Conservation (phyloP, 345 rosid genomes). For the Citrus medica region DNA sequence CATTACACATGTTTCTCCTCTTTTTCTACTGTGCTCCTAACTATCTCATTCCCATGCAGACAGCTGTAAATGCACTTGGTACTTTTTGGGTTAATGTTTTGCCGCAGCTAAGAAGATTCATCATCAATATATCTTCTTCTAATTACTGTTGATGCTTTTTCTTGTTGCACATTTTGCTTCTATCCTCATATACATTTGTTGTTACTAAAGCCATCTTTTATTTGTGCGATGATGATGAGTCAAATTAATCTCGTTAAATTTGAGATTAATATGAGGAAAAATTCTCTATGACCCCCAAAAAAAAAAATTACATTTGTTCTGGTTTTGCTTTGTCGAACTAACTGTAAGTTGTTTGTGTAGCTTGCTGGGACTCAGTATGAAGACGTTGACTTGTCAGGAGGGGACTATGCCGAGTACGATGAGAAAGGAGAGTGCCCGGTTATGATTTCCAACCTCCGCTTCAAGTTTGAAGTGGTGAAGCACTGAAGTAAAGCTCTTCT, state of each 20-base stretch:
- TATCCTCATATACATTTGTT: not conserved
- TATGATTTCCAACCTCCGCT: slow-evolving; percentile 74
- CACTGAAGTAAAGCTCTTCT: slow-evolving; percentile 35
- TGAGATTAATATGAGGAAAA: too few relatives aligned
- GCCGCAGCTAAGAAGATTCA: not conserved
- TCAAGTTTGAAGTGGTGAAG: slow-evolving; percentile 67
- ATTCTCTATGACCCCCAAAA: too few relatives aligned
- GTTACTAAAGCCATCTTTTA: not conserved
- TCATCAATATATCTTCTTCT: not conserved
- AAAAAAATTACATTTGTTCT: not conserved
- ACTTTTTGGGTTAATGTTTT: not conserved
- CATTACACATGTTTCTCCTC: not conserved
- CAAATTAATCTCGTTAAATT: too few relatives aligned
- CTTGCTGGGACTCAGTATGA: slow-evolving; percentile 62
- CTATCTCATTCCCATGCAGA: not conserved
- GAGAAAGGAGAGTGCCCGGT: slow-evolving; percentile 86
- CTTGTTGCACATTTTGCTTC: not conserved
- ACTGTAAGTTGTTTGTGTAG: slow-evolving; percentile 27
- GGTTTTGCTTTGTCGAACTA: not conserved
- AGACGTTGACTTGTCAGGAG: slow-evolving; percentile 69
- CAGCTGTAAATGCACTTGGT: not conserved
- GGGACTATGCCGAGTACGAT: slow-evolving; percentile 69
- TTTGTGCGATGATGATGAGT: too few relatives aligned
- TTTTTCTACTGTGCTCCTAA: not conserved
- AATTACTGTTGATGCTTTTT: not conserved